Evolutionary conservation across 768 basidiomycete species (phyloP).

Genomic region (Lactifluus hygrophoroides): DNA sequence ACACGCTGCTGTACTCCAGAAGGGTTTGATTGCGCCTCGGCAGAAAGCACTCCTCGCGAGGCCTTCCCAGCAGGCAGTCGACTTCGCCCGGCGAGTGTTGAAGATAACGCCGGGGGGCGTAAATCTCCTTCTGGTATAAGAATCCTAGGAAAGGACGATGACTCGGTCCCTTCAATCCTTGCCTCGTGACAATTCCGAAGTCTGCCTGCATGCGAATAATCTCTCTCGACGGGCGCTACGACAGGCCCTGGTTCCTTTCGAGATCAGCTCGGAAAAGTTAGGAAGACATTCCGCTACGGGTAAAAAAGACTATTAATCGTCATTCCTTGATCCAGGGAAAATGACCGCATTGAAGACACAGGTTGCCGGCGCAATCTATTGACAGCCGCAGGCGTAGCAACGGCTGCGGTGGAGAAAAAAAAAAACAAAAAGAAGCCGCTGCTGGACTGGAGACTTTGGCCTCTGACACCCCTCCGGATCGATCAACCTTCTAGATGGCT

Average conservation of each 20-base stretch:
- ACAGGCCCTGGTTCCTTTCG: not conserved
- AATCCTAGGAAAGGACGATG: not conserved
- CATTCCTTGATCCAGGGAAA: not conserved
- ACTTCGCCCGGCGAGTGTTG: not conserved
- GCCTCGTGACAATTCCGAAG: slow-evolving; percentile 11
- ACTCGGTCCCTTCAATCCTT: not conserved
- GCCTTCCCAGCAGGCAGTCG: not conserved
- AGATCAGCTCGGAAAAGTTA: not conserved
- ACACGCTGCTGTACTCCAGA: not conserved
- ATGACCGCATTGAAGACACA: not conserved
- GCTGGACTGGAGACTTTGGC: not conserved
- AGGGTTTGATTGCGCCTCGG: slow-evolving; percentile 12
- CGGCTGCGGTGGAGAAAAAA: not conserved
- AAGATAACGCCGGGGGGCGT: not conserved
- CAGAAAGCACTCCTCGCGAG: not conserved
- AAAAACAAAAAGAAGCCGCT: not conserved
- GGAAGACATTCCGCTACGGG: not conserved
- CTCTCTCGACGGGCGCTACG: not conserved
- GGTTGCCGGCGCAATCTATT: not conserved
- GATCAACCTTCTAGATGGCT: slow-evolving; percentile 10
- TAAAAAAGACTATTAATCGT: not conserved
- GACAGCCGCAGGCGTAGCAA: slow-evolving; percentile 3
- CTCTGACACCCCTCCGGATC: not conserved
- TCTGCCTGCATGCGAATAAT: not conserved
- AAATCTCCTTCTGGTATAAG: not conserved